phyloP scores from a whole-genome alignment of 192 early-diverging fungal genomes.

The Mortierella hygrophila region DNA sequence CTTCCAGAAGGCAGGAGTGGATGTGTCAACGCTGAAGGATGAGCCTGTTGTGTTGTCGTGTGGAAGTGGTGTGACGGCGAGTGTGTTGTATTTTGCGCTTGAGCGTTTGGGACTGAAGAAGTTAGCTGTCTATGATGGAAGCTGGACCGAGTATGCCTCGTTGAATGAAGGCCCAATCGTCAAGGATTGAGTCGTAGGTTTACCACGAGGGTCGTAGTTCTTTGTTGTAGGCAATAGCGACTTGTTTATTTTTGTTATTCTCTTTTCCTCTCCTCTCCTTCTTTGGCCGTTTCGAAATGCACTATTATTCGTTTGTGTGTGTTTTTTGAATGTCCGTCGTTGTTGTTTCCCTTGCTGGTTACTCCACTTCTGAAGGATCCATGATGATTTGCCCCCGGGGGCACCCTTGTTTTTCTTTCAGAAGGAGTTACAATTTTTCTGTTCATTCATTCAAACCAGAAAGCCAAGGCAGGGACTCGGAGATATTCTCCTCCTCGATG shows the following conservation, averaged over 20 bases:
- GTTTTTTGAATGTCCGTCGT: not conserved
- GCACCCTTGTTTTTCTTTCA: not conserved
- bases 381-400: not conserved
- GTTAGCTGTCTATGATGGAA: slow-evolving; percentile 88
- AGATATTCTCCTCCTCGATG: not conserved
- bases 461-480: not conserved
- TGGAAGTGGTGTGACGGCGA: slow-evolving; percentile 91
- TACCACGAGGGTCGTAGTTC: not conserved
- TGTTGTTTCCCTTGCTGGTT: not conserved
- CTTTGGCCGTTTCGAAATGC: slow-evolving; percentile 5
- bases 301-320: no score
- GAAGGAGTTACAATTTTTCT: not conserved
- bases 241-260: not conserved
- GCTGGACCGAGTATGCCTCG: slow-evolving; percentile 92
- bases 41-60: slow-evolving; percentile 78
- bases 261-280: not conserved
- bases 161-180: slow-evolving; percentile 76
- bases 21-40: slow-evolving; percentile 58
- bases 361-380: not conserved
- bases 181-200: slow-evolving; percentile 48
- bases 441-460: no score
- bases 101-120: slow-evolving; percentile 74
- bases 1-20: slow-evolving; percentile 72
- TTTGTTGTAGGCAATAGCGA: not conserved
- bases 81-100: slow-evolving; percentile 84